These are phyloP conservation scores for Tuber umbilicatum DNA, from an alignment of 495 filamentous ascomycete species.

Conservation along the genomic window DNA sequence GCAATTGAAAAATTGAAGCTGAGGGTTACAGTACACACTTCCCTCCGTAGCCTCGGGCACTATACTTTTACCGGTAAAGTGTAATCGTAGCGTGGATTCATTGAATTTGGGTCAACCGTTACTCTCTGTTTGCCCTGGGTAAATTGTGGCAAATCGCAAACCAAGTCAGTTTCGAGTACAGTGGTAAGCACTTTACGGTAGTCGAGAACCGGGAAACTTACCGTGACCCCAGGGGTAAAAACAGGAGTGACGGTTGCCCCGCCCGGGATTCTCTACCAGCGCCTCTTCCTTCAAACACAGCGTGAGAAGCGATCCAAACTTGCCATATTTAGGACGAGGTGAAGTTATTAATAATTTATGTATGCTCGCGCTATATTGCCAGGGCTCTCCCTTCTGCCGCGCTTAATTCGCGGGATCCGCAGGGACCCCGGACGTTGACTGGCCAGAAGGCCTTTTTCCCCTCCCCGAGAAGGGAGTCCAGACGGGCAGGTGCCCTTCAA, in stretches of 20 bases:
- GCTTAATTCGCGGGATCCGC: not conserved
- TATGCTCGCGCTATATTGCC: too few relatives aligned
- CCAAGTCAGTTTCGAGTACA: too few relatives aligned
- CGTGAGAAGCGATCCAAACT: not conserved
- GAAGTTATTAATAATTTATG: not conserved
- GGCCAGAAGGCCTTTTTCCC: not conserved
- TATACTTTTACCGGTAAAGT: not conserved
- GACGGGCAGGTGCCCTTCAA: not conserved
- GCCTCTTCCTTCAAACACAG: too few relatives aligned
- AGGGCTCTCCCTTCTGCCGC: not conserved
- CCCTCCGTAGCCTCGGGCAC: not conserved
- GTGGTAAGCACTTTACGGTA: too few relatives aligned
- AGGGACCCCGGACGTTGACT: not conserved
- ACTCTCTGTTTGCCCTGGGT: too few relatives aligned
- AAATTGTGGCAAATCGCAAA: too few relatives aligned
- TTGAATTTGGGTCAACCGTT: not conserved
- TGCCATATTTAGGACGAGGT: not conserved
- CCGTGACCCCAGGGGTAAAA: too few relatives aligned
- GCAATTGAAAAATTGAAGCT: not conserved
- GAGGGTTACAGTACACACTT: not conserved
- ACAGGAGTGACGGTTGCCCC: too few relatives aligned
- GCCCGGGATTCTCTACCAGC: too few relatives aligned
- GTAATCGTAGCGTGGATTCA: not conserved
- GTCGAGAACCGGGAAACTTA: too few relatives aligned
- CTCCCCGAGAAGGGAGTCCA: not conserved